phyloP scores from a whole-genome alignment of 2,329 filamentous ascomycete genomes.

The Clarireedia monteithiana region DNA sequence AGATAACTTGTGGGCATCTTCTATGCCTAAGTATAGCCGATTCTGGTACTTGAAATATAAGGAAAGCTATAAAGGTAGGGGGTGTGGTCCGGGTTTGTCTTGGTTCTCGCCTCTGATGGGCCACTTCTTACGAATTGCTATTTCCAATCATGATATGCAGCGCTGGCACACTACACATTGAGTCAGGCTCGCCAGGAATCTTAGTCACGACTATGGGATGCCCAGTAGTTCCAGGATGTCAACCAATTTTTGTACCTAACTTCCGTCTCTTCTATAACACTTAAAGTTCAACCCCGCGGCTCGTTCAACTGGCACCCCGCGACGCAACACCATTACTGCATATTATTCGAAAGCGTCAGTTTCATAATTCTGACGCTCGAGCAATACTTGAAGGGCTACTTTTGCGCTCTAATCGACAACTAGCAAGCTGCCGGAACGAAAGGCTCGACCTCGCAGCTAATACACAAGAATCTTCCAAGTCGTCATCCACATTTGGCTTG shows the following conservation, averaged over 20 bases:
- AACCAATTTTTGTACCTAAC: background rate
- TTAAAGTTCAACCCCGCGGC: background rate
- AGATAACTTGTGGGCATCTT: background rate
- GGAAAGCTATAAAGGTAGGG: background rate
- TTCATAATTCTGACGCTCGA: background rate
- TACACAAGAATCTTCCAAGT: background rate
- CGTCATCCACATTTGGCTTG: background rate
- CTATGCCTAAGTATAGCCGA: background rate
- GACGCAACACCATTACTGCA: background rate
- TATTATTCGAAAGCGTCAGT: background rate
- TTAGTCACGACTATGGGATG: background rate
- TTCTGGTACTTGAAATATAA: background rate
- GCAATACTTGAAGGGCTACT: background rate
- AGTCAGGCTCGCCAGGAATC: background rate
- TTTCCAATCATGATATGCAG: background rate
- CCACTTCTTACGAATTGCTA: background rate
- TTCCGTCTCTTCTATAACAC: background rate
- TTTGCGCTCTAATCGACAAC: background rate
- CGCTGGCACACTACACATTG: background rate
- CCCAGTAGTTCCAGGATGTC: background rate
- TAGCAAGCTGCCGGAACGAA: background rate
- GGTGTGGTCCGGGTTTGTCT: background rate
- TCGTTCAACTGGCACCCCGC: background rate
- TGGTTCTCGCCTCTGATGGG: background rate
- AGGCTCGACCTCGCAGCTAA: background rate